phyloP scores from a whole-genome alignment of 495 filamentous ascomycete genomes.

The Neurospora sp. region DNA sequence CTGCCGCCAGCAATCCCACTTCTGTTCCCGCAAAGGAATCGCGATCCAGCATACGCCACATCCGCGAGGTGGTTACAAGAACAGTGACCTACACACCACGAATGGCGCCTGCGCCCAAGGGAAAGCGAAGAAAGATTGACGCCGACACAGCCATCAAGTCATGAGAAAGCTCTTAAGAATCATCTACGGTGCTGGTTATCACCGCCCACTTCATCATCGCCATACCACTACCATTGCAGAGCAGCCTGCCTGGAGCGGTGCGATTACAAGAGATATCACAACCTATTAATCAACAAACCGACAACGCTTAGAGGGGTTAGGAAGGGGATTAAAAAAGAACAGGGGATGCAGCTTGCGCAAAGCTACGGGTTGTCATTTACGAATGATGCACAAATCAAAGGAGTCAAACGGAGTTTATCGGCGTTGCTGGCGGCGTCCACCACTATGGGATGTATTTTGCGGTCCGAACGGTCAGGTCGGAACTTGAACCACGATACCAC shows the following conservation, averaged over 20 bases:
- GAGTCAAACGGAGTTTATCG: constrained; percentile 9
- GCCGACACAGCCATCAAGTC: constrained; percentile 26
- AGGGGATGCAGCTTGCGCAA: background rate
- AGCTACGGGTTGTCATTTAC: constrained; percentile 2
- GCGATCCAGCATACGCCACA: constrained; percentile 42
- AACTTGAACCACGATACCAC: background rate
- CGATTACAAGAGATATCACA: background rate
- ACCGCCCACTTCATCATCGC: constrained; percentile 2
- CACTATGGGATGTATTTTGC: background rate
- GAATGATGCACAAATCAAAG: constrained; percentile 7
- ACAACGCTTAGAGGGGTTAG: background rate
- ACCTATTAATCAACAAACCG: background rate
- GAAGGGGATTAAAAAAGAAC: constrained; percentile 1
- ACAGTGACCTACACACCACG: constrained; percentile 65
- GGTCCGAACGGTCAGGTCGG: background rate
- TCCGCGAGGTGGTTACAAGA: constrained; percentile 62
- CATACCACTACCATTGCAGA: background rate
- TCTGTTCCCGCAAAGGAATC: constrained; percentile 31
- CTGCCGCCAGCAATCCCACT: background rate
- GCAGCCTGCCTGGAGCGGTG: background rate
- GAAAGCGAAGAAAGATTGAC: constrained; percentile 63
- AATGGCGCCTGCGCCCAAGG: constrained; percentile 63
- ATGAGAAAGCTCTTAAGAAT: constrained; percentile 4
- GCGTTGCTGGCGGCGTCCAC: constrained; percentile 18
- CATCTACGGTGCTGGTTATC: constrained; percentile 14